phyloP scores from a whole-genome alignment of 345 rosid species.

The Noccaea caerulescens region DNA sequence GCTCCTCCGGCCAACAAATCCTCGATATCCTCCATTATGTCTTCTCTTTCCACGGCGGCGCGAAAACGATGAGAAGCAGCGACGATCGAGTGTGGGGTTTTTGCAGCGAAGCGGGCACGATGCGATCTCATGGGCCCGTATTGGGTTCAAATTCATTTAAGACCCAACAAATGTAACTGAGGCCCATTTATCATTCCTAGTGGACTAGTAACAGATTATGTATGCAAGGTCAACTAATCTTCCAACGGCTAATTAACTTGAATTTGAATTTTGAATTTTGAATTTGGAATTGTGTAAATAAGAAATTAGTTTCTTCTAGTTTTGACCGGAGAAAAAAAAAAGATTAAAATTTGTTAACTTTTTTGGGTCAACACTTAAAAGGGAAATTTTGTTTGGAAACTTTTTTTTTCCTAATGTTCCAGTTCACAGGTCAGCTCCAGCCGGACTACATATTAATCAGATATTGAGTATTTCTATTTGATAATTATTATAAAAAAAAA shows the following conservation, averaged over 20 bases:
- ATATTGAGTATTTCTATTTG: too few relatives aligned
- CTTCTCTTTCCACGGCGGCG: slow-evolving; percentile 32
- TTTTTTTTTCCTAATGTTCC: too few relatives aligned
- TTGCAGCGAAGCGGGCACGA: not conserved
- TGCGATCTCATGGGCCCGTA: slow-evolving; percentile 20
- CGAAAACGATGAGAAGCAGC: slow-evolving; percentile 23
- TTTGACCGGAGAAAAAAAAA: too few relatives aligned
- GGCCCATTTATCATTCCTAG: not conserved
- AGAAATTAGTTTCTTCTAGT: too few relatives aligned
- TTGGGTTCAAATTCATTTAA: not conserved
- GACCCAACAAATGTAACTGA: not conserved
- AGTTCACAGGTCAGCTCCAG: too few relatives aligned
- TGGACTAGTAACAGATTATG: not conserved
- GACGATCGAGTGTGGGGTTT: slow-evolving; percentile 14
- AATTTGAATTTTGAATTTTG: not conserved
- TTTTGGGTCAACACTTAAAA: too few relatives aligned
- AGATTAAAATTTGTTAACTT: too few relatives aligned
- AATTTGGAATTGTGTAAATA: not conserved
- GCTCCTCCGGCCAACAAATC: slow-evolving; percentile 63
- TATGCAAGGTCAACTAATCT: not conserved
- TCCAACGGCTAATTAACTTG: not conserved
- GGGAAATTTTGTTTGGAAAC: too few relatives aligned
- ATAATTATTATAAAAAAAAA: too few relatives aligned
- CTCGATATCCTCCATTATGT: slow-evolving; percentile 83
- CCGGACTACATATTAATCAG: too few relatives aligned